These are phyloP conservation scores for Trypanosoma congolense DNA, from an alignment of 208 protist genomes.

Conservation along the genomic window DNA sequence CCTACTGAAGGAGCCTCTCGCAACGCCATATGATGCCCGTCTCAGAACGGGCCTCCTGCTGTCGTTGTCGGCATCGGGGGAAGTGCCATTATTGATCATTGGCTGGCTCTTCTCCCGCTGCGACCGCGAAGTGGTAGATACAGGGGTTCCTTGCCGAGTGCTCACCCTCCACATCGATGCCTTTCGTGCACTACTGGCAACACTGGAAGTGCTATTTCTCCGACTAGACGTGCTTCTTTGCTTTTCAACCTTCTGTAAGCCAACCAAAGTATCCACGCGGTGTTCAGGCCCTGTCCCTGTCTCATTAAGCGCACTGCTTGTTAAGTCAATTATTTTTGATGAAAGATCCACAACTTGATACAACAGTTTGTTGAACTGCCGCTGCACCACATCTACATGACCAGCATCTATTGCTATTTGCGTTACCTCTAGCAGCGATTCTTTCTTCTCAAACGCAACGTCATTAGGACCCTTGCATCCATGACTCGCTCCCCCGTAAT, in stretches of 20 bases:
- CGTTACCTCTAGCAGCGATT: background rate
- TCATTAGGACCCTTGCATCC: background rate
- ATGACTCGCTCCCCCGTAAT: background rate
- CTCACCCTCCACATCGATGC: background rate
- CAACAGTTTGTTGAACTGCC: conserved; percentile 2
- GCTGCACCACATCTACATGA: conserved; percentile 1
- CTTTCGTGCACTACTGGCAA: background rate
- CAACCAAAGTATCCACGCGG: background rate
- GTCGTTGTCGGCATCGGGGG: background rate
- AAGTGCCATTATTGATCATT: background rate
- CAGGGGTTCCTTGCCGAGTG: background rate
- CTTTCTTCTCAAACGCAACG: background rate
- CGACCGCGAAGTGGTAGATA: background rate
- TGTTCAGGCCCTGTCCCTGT: background rate
- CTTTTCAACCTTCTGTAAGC: background rate
- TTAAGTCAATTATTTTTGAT: conserved; percentile 8
- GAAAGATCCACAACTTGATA: conserved; percentile 1
- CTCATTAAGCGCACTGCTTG: background rate
- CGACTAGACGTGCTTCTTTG: background rate
- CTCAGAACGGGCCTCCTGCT: background rate
- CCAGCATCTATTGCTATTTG: background rate
- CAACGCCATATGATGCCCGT: background rate
- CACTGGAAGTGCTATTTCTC: background rate
- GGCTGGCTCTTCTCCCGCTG: background rate
- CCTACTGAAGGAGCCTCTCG: background rate